Conservation (phyloP, 257 asterid species). For the Solanum ossicruentum region DNA sequence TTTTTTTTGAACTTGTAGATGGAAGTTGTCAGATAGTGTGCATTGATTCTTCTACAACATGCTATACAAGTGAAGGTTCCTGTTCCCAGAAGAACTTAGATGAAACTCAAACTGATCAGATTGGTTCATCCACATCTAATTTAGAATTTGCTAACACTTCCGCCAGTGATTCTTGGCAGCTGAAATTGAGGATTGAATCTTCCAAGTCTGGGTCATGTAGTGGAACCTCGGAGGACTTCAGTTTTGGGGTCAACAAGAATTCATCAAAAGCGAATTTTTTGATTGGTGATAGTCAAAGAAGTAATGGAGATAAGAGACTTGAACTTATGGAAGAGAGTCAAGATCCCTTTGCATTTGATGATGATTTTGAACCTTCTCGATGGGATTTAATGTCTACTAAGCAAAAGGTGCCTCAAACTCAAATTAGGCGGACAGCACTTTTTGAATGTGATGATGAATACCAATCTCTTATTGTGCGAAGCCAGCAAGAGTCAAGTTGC, state of each 20-base stretch:
- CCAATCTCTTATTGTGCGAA: constrained; percentile 9
- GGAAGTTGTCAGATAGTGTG: constrained; percentile 8
- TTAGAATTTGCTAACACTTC: constrained; percentile 18
- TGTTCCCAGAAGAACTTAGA: constrained; percentile 27
- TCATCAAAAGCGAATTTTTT: constrained; percentile 15
- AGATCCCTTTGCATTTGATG: constrained; percentile 84
- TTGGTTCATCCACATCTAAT: constrained; percentile 17
- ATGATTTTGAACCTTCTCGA: constrained; percentile 51
- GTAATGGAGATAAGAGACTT: constrained; percentile 1
- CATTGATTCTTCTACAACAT: constrained; percentile 20
- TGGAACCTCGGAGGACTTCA: constrained; percentile 27
- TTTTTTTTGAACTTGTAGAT: constrained; percentile 9
- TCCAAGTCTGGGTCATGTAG: constrained; percentile 42
- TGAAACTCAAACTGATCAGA: constrained; percentile 19
- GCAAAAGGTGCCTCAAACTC: constrained; percentile 12
- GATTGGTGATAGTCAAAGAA: constrained; percentile 13
- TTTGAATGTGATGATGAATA: constrained; percentile 11
- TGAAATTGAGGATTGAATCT: constrained; percentile 46
- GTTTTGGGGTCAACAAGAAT: constrained; percentile 11
- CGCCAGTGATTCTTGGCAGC: constrained; percentile 27
- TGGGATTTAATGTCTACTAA: constrained; percentile 70
- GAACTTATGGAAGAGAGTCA: constrained; percentile 31
- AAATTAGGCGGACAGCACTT: constrained; percentile 14
- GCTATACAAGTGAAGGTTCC: constrained; percentile 22
- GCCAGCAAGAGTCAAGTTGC: constrained; percentile 37